phyloP scores from a whole-genome alignment of 495 filamentous ascomycete genomes.

The Cladorrhinum samala region DNA sequence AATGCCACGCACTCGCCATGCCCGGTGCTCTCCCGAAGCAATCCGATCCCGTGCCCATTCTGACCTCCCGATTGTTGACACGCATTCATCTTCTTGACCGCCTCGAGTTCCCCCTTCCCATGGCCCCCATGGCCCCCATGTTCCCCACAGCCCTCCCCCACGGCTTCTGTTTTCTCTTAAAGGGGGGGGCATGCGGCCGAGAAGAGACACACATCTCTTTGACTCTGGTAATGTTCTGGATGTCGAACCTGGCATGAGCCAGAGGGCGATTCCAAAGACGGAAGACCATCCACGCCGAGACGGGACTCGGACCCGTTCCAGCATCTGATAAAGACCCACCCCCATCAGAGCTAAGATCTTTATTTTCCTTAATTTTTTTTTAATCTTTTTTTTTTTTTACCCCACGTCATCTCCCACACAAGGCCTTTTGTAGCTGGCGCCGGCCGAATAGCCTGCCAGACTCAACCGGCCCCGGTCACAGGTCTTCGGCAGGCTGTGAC shows the following conservation, averaged over 20 bases:
- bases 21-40: slow-evolving; percentile 1
- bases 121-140: slow-evolving; percentile 1
- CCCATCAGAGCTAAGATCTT: background rate
- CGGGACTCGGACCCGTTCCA: background rate
- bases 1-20: slow-evolving; percentile 12
- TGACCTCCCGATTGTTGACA: slow-evolving; percentile 9
- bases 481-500: no score
- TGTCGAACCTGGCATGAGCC: slow-evolving; percentile 11
- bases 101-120: background rate
- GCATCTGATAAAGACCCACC: slow-evolving; percentile 8
- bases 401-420: slow-evolving; percentile 7
- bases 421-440: background rate
- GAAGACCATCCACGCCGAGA: slow-evolving; percentile 6
- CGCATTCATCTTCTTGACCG: background rate
- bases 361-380: background rate
- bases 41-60: background rate
- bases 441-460: background rate
- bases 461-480: background rate
- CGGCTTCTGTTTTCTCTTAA: slow-evolving; percentile 7
- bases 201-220: background rate
- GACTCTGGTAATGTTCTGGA: slow-evolving; percentile 1
- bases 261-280: slow-evolving; percentile 3
- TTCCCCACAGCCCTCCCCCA: slow-evolving; percentile 2
- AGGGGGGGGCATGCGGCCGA: background rate
- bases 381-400: background rate